Evolutionary conservation across 257 asterid species (phyloP).

Genomic region (Vinca minor): DNA sequence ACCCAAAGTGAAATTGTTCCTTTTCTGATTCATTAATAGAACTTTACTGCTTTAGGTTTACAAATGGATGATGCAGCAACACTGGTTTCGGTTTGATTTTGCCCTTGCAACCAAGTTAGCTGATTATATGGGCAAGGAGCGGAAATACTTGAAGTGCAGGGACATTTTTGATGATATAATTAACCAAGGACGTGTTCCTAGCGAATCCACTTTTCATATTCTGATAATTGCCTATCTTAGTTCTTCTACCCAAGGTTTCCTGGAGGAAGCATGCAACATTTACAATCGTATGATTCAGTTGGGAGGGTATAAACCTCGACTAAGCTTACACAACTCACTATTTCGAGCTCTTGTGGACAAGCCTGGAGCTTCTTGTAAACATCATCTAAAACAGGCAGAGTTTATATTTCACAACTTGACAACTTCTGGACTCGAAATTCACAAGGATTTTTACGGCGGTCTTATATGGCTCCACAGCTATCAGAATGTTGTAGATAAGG

Average conservation of each 20-base stretch:
- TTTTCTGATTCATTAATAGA: background rate
- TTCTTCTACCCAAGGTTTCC: conserved; percentile 44
- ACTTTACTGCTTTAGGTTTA: conserved; percentile 49
- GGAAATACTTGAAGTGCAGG: conserved; percentile 71
- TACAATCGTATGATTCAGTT: conserved; percentile 86
- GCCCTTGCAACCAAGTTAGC: conserved; percentile 79
- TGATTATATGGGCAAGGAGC: conserved; percentile 88
- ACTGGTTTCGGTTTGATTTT: conserved; percentile 81
- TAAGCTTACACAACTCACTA: conserved; percentile 78
- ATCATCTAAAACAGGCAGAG: conserved; percentile 76
- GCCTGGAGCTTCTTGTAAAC: conserved; percentile 43
- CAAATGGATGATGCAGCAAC: conserved; percentile 92
- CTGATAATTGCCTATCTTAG: conserved; percentile 75
- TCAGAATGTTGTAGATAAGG: conserved; percentile 67
- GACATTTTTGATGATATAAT: conserved; percentile 73
- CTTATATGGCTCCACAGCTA: conserved; percentile 90
- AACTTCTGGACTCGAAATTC: conserved; percentile 51
- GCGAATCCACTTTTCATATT: conserved; percentile 78
- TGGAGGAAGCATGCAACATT: conserved; percentile 70
- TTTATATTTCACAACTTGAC: conserved; percentile 65
- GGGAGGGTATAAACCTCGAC: conserved; percentile 78
- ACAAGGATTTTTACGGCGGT: conserved; percentile 63
- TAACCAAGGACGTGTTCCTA: conserved; percentile 74
- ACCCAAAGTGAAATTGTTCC: background rate
- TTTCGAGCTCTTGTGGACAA: conserved; percentile 66